Evolutionary conservation across 139 green algal species (phyloP).

Genomic region (Chlorella ohadii): DNA sequence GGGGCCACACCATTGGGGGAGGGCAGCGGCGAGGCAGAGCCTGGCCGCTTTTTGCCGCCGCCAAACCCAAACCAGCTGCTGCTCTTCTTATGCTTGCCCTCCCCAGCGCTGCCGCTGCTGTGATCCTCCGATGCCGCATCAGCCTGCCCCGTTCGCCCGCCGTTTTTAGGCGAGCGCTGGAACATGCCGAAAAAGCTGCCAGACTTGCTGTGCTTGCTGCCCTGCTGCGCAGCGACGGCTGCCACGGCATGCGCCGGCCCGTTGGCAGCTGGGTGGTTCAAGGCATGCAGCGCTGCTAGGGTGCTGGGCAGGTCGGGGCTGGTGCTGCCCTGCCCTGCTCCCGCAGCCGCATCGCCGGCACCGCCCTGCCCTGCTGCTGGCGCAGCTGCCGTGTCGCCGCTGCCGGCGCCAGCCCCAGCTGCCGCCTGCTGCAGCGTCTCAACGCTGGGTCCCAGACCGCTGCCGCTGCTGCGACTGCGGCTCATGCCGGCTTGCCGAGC

Average conservation of each 20-base stretch:
- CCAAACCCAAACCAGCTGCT: conserved; percentile 37
- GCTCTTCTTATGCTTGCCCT: conserved; percentile 5
- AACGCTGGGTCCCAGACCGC: not conserved
- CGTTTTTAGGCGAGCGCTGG: not conserved
- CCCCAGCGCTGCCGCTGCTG: not conserved
- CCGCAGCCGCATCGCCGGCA: not conserved
- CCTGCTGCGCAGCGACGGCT: not conserved
- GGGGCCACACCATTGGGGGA: not conserved
- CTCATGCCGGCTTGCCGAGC: not conserved
- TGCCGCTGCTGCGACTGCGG: not conserved
- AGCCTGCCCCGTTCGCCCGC: not conserved
- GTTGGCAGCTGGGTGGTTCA: not conserved
- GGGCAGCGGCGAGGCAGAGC: not conserved
- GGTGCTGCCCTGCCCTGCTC: not conserved
- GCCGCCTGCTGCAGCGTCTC: not conserved
- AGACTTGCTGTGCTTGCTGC: not conserved
- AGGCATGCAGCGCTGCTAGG: not conserved
- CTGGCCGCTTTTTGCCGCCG: conserved; percentile 1
- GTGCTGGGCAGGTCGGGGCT: not conserved
- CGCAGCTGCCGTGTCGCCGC: not conserved
- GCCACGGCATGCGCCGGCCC: not conserved
- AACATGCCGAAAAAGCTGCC: conserved; percentile 4
- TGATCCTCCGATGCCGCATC: not conserved
- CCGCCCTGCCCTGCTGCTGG: not conserved
- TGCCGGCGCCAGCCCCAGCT: not conserved